Percentiles rank a stretch among this genome's conserved stretches.
phyloP scores from a whole-genome alignment of 495 filamentous ascomycete species.

The Neurospora sp. region DNA sequence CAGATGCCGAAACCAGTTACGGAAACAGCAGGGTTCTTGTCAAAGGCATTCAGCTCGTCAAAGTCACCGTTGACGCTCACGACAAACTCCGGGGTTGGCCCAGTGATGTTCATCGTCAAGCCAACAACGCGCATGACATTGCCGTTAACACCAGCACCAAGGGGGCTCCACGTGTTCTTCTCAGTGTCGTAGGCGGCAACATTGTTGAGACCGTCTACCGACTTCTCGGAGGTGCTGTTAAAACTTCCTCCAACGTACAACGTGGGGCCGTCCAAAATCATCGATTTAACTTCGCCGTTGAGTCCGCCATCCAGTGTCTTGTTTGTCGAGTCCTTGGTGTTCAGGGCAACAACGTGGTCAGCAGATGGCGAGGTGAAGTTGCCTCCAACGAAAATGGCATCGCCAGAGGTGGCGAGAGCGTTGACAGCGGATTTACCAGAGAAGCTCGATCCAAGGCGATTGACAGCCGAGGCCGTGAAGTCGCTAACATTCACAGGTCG shows the following conservation, averaged over 20 bases:
- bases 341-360: conserved; percentile 67
- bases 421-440: conserved; percentile 53
- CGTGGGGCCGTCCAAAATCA: conserved; percentile 50
- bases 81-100: conserved; percentile 56
- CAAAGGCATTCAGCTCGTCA: conserved; percentile 55
- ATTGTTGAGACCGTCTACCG: conserved; percentile 51
- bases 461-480: conserved; percentile 61
- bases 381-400: conserved; percentile 65
- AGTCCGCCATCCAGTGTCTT: conserved; percentile 61
- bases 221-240: conserved; percentile 56
- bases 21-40: conserved; percentile 44
- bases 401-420: conserved; percentile 47
- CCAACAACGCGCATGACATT: conserved; percentile 61
- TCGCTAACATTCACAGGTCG: conserved; percentile 47
- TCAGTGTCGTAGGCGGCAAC: conserved; percentile 65
- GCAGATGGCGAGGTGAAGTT: conserved; percentile 63
- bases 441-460: conserved; percentile 61
- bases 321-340: conserved; percentile 47
- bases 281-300: conserved; percentile 65
- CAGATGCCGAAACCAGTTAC: conserved; percentile 78
- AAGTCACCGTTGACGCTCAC: conserved; percentile 79
- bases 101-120: conserved; percentile 70
- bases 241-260: conserved; percentile 86
- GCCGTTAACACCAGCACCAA: conserved; percentile 84
- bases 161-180: conserved; percentile 59